Evolutionary conservation across 176 grass and related monocot genomes (phyloP), one percentile per base, ranked within the genome.

Genomic region (Rhynchospora pubera): DNA sequence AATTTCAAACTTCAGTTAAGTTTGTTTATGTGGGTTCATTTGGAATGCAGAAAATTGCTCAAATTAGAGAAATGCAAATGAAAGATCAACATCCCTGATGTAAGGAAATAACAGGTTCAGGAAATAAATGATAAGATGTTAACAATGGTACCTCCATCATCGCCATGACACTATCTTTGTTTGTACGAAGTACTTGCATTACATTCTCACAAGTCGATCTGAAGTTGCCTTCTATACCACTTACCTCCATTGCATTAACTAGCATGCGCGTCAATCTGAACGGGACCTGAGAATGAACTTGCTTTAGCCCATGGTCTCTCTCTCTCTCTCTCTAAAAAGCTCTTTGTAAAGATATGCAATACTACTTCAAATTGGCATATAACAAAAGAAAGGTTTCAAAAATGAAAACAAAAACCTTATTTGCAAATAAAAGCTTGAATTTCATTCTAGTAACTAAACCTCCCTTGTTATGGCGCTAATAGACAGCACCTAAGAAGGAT

Each of bases 221-320:
- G 84, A 98, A 98, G 84, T 91, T 94, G 32, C 96, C 96, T 84
- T 98, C 96, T 30, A 98, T 98, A 63, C 96, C 92, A 82, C 96
- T 98, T 71, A 98, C 96, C 88, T 94, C 96, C 96, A 98, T 98
- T 79, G 96, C 96, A 87, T 98, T 98, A 78, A 93, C 92, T 55
- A 98, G 92, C 92, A 98, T 98, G 76, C 96, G 88, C 59, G 96
- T 98, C 90, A 98, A 91, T 58, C 96, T 91, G 65, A 98, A 98
- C 30, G 96, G 96, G 84, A 98, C 96, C 96, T 98, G 78, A 15
- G 48, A 62, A 65, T 76, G 23, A 55, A 76, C 71, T 76, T 76
- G 47, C 71, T 53, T 76, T 53, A 76, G 46, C 46, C 11, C 46
- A 12, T 23, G 19, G 9, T 50, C n/a, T n/a, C n/a, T n/a, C 56